phyloP scores from a whole-genome alignment of 495 filamentous ascomycete species.

The Cladorrhinum samala region DNA sequence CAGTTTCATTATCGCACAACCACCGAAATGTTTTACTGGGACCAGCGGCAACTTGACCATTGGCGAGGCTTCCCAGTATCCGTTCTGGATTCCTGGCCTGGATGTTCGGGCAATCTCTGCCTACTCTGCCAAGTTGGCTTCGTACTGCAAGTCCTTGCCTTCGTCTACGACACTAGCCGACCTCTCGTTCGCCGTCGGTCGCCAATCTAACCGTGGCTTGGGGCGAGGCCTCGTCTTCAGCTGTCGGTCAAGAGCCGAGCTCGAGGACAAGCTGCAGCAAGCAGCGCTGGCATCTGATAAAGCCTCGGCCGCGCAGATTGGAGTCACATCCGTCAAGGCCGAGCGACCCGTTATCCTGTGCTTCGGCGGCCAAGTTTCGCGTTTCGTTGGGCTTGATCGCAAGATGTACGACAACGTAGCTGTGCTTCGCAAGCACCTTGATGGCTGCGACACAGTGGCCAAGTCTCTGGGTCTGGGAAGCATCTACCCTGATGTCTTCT shows the following conservation, averaged over 20 bases:
- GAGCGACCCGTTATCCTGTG: no score
- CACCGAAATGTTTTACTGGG: constrained; percentile 31
- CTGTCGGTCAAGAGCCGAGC: constrained; percentile 25
- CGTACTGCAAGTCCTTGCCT: constrained; percentile 10
- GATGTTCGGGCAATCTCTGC: constrained; percentile 23
- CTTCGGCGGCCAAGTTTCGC: constrained; percentile 50
- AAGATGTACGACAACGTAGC: constrained; percentile 22
- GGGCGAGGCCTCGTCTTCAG: constrained; percentile 31
- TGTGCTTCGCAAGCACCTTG: constrained; percentile 29
- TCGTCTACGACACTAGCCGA: constrained; percentile 20
- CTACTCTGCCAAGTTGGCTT: constrained; percentile 15
- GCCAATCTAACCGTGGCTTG: no score
- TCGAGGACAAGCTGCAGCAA: constrained; percentile 28
- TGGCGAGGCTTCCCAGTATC: no score
- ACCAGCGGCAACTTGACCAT: constrained; percentile 23
- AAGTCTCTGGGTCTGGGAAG: constrained; percentile 25
- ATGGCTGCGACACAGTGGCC: constrained; percentile 29
- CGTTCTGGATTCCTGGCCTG: no score
- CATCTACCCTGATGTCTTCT: constrained; percentile 47
- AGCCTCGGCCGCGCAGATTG: no score
- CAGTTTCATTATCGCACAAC: neutral
- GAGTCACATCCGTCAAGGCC: no score
- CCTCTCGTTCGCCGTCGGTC: constrained; percentile 35
- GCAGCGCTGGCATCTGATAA: no score
- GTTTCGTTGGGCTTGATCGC: constrained; percentile 36